Conservation (phyloP, 352 stramenopile species). For the Phytopythium montanum region DNA sequence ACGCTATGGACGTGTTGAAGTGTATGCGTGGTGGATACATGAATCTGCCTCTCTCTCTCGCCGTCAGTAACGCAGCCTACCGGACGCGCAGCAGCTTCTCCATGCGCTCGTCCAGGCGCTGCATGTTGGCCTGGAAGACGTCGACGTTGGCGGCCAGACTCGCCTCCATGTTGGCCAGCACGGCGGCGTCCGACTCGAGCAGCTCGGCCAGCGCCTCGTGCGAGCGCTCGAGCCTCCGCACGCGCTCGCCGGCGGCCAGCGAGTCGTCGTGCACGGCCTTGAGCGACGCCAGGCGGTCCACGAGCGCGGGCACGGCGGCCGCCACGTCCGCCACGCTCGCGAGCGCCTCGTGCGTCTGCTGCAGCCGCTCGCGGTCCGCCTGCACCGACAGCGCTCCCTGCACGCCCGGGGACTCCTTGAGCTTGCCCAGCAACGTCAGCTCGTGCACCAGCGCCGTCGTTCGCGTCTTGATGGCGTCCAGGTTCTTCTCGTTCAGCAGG, state of each 20-base stretch:
- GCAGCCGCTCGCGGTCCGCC: constrained; percentile 60
- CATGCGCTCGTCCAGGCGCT: constrained; percentile 74
- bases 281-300: constrained; percentile 70
- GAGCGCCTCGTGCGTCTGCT: constrained; percentile 71
- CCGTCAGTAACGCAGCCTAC: too few relatives aligned
- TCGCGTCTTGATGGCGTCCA: constrained; percentile 75
- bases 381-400: constrained; percentile 53
- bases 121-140: constrained; percentile 76
- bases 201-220: constrained; percentile 52
- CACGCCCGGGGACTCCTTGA: constrained; percentile 66
- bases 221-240: constrained; percentile 62
- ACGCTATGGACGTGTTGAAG: not conserved
- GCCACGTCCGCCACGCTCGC: constrained; percentile 53
- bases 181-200: constrained; percentile 52
- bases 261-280: constrained; percentile 72
- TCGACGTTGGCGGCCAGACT: constrained; percentile 71
- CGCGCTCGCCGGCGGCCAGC: constrained; percentile 36
- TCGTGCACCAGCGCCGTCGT: constrained; percentile 75
- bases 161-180: constrained; percentile 73
- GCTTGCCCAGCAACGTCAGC: constrained; percentile 71
- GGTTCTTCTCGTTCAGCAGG: constrained; percentile 70
- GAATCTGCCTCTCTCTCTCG: not conserved
- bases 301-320: constrained; percentile 53
- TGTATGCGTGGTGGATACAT: not conserved
- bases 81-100: constrained; percentile 27